Conservation (phyloP, 2,329 filamentous ascomycete species). For the Colletotrichum euphorbiae region DNA sequence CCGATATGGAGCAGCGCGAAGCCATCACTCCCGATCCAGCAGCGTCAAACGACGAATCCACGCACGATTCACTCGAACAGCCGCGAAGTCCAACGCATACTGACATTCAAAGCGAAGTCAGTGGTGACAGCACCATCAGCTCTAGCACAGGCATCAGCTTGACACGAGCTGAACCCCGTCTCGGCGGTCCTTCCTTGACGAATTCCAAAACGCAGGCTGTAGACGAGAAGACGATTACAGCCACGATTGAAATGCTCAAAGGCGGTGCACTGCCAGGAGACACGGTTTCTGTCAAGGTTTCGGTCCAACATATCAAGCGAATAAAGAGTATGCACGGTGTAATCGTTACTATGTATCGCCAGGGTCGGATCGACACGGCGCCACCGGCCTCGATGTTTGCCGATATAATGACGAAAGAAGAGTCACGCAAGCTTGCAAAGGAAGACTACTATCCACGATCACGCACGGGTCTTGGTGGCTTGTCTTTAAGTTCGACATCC, state of each 20-base stretch:
- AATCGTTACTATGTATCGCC: constrained; percentile 91
- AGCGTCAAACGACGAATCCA: constrained; percentile 53
- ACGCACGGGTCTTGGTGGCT: constrained; percentile 84
- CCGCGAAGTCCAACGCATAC: constrained; percentile 58
- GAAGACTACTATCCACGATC: constrained; percentile 91
- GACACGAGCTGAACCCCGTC: constrained; percentile 33
- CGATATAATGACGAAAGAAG: constrained; percentile 67
- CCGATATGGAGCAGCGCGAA: constrained; percentile 45
- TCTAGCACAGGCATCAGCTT: constrained; percentile 72
- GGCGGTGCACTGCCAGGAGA: constrained; percentile 90
- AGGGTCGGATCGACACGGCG: constrained; percentile 87
- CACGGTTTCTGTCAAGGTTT: constrained; percentile 80
- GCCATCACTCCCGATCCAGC: constrained; percentile 53
- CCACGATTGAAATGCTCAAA: constrained; percentile 83
- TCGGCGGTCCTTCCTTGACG: constrained; percentile 54
- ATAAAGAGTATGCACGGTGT: constrained; percentile 93
- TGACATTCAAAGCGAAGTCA: constrained; percentile 75
- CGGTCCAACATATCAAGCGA: constrained; percentile 87
- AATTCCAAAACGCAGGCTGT: constrained; percentile 56
- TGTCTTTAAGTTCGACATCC: constrained; percentile 87
- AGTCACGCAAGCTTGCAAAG: constrained; percentile 76
- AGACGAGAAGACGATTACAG: constrained; percentile 84
- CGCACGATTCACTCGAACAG: constrained; percentile 51
- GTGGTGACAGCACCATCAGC: constrained; percentile 76
- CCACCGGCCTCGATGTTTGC: constrained; percentile 65